A percentile compares a stretch with the other conserved stretches of the same genome.
Conservation (phyloP, 306 rosid species). For the Myrica gale region DNA sequence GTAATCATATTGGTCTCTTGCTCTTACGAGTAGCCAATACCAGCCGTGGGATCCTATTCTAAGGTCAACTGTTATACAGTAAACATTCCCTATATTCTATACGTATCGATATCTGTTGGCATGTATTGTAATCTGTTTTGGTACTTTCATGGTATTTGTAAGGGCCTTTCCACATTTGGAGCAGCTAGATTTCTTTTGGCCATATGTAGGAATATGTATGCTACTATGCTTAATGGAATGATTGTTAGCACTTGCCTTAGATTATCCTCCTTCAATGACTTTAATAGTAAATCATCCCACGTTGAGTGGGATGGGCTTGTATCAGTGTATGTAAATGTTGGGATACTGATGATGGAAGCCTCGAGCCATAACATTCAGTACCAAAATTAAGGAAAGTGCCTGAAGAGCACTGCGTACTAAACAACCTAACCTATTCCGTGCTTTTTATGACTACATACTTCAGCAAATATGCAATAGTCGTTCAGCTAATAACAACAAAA, state of each 20-base stretch:
- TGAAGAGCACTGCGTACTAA: not conserved
- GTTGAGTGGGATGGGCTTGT: not conserved
- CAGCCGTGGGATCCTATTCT: not conserved
- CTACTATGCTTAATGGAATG: not conserved
- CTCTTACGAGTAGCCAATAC: not conserved
- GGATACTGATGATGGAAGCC: not conserved
- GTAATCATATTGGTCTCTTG: not conserved
- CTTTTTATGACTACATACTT: not conserved
- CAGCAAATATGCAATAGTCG: not conserved
- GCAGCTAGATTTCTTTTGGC: not conserved
- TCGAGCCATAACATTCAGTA: too few relatives aligned
- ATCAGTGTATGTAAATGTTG: slow-evolving; percentile 9
- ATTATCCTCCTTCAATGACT: not conserved
- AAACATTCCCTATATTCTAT: not conserved
- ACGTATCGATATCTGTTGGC: too few relatives aligned
- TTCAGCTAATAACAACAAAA: not conserved
- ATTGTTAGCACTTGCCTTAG: not conserved
- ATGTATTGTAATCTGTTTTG: not conserved
- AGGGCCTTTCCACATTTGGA: not conserved
- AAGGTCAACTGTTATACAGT: not conserved
- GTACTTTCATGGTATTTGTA: not conserved
- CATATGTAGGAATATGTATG: not conserved
- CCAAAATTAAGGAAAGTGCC: too few relatives aligned
- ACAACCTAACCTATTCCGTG: not conserved
- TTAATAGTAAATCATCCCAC: not conserved